Evolutionary conservation across 2,329 filamentous ascomycete species (phyloP), one percentile per base, ranked within the genome.

Genomic region (Decorospora gaudefroyi): DNA sequence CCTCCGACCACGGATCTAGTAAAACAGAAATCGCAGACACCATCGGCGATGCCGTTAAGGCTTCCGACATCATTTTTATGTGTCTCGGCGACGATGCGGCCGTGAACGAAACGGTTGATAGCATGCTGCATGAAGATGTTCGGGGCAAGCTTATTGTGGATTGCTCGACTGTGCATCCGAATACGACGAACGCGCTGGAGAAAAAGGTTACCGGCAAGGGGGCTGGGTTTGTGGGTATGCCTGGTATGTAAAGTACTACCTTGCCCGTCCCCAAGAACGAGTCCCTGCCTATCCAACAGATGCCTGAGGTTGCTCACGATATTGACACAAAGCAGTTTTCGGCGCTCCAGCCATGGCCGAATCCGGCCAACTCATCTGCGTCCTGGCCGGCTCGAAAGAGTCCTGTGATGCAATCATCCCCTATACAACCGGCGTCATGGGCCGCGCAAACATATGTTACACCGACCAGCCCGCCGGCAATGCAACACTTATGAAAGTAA

Each of bases 121-220:
- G 76, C 3, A 79, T 86, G 19, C 72, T 89, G 3, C 60, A 79
- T 33, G 64, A 72, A 12, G 73, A 82, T 44, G 72, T 88, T 12
- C 76, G 76, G 18, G 84, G 82, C 49, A 96, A 95, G 73, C 75
- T 93, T 11, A 85, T 96, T 55, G 80, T 95, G 21, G 90, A 96
- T 65, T 91, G 87, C 77, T 93, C 88, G 3, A 96, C 90, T 17
- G 82, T 96, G 23, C 87, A 93, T 68, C 90, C 91, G 0, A 86
- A 91, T 42, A 90, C 87, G 3, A 88, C 87, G 1, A 81, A 88
- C 49, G 76, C 76, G 17, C 70, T 89, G 3, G 84, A 84, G 17
- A 75, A 82, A 55, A 75, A 71, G 17, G 74, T 86, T 47, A 74
- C 74, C 9, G 76, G 67, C 1, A 77, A 77, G 16, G 87, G 87